Evolutionary conservation across 1,284 basidiomycete genomes (phyloP).

Genomic region (Tylopilus orsonianus): DNA sequence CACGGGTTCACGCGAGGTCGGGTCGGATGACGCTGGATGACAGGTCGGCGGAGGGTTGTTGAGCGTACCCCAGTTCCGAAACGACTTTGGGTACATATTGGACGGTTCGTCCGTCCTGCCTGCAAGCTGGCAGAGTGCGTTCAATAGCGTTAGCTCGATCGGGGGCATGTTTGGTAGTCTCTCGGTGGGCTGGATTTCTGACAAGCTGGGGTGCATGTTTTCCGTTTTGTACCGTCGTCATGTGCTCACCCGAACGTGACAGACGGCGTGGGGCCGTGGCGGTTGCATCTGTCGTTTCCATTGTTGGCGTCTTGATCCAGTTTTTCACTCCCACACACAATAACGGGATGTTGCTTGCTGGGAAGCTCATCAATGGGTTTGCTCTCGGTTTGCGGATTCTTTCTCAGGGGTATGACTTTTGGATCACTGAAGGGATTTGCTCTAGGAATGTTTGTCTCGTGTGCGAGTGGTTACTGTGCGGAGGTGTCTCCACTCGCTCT

Average conservation of each 20-base stretch:
- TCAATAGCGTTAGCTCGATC: constrained; percentile 27
- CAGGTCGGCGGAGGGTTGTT: constrained; percentile 28
- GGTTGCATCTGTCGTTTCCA: constrained; percentile 26
- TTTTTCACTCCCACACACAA: constrained; percentile 26
- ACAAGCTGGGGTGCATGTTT: constrained; percentile 20
- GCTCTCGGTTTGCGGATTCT: constrained; percentile 20
- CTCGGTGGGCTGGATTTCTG: constrained; percentile 28
- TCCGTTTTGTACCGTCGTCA: no score
- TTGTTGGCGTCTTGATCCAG: constrained; percentile 27
- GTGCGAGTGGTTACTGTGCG: constrained; percentile 29
- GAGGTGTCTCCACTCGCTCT: constrained; percentile 33
- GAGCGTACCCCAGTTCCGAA: constrained; percentile 28
- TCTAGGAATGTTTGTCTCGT: constrained; percentile 30
- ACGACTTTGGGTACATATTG: constrained; percentile 25
- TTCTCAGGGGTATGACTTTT: no score
- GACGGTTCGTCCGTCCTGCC: constrained; percentile 16
- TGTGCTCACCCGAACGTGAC: not conserved
- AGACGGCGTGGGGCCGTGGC: constrained; percentile 27
- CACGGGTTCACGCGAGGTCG: no score
- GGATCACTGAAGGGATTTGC: not conserved
- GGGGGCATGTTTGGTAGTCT: constrained; percentile 31
- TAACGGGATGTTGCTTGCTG: constrained; percentile 29
- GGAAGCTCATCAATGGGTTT: constrained; percentile 31
- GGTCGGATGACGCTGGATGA: not conserved
- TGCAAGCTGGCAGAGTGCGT: constrained; percentile 33